phyloP scores from a whole-genome alignment of 1,139 yeast genomes.

The Saccharomyces pastorianus region DNA sequence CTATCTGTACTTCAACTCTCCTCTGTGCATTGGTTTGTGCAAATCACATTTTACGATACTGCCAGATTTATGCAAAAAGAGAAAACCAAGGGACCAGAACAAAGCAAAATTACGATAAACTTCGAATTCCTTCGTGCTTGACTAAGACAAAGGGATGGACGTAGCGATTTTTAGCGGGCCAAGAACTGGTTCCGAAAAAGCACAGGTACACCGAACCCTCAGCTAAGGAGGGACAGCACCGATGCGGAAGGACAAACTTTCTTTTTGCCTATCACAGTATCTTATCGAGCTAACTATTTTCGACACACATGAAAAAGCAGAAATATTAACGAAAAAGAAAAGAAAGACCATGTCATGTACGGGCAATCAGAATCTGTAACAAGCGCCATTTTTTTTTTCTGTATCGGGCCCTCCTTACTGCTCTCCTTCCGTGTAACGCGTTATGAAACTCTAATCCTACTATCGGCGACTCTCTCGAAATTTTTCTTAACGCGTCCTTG shows the following conservation, averaged over 20 bases:
- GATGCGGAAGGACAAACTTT: neutral
- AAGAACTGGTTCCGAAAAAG: neutral
- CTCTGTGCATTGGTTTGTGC: neutral
- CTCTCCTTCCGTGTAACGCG: neutral
- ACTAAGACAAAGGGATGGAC: neutral
- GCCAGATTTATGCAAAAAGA: neutral
- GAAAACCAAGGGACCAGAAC: neutral
- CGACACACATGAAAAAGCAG: neutral
- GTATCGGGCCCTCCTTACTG: neutral
- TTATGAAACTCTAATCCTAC: neutral
- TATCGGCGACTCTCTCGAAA: neutral
- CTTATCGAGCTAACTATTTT: neutral
- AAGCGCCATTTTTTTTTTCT: conserved; percentile 1
- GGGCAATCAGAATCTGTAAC: neutral
- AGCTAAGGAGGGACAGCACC: neutral
- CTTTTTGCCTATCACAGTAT: neutral
- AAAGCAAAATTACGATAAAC: neutral
- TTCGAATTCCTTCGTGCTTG: neutral
- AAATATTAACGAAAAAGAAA: neutral
- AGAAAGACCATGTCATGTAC: neutral
- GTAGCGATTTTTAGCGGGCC: neutral
- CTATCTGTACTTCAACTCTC: neutral
- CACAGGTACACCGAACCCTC: neutral
- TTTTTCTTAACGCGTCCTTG: neutral
- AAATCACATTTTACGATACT: neutral